Base-by-base conservation (phyloP, 257 asterid species). In the Nicotiana undulata region DNA sequence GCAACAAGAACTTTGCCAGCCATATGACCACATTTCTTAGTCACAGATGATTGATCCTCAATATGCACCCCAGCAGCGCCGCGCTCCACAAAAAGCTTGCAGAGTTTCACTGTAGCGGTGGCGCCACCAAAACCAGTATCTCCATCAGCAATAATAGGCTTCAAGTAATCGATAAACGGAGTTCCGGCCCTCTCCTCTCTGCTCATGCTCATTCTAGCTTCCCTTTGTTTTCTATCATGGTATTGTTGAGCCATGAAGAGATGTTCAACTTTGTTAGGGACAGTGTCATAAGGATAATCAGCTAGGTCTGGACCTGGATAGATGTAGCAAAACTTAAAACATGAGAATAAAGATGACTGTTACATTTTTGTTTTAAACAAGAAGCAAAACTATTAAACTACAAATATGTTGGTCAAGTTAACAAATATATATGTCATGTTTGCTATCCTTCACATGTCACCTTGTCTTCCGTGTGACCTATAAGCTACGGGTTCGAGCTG, bases 11-110 rank as follows among this genome's bases (percentile, higher is more conserved):
- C 99, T 53, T 95, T 95, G 0, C 99, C 99, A 0, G 97, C 99
- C 99, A 93, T 95, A 81, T 95, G 99, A 16, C 98, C 99, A 82
- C 99, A 95, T 77, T 93, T 95, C 63, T 95, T 95, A 2, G 98
- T 92, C 34, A 92, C 93, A 0, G 98, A 92, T 4, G 99, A 95
- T 32, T 95, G 98, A 44, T 95, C 99, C 95, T 95, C 99, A 17
- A 95, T 92, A 87, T 95, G 99, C 22, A 95, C 98, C 0, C 98
- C 99, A 18, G 98, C 97, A 16, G 99, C 99, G 1, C 99, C 99
- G 13, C 99, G 97, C 88, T 95, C 99, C 3, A 92, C 99, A 26
- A 93, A 95, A 3, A 95, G 90, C 90, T 95, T 95, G 87, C 97
- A 93, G 4, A 95, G 96, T 88, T 95, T 95, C 6, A 95, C 91